Base-by-base conservation (phyloP, 768 basidiomycete genomes). In the Galerina marginata region DNA sequence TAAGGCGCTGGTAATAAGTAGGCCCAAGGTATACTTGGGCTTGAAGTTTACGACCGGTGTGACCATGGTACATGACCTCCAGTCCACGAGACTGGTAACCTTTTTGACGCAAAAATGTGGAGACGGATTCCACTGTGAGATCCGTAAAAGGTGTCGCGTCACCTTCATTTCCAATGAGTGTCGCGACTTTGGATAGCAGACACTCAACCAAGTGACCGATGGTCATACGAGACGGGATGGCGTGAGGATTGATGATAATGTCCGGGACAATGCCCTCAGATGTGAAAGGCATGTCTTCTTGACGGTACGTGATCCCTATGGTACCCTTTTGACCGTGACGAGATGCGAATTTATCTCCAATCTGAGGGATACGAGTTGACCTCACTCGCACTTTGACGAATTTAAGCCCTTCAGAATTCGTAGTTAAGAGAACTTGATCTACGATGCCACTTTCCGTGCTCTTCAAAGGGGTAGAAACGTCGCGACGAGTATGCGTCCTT, bases 321-420 rank as follows among this genome's bases (percentile, higher is more conserved):
- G 97, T 99, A 76, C 97, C 97, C 81, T 99, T 99, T 79, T 99
- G 97, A 69, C 97, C 97, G 71, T 99, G 97, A 71, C 97, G 92
- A 48, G 97, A 99, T 2, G 97, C 97, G 66, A 99, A 99, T 77
- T 99, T 99, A 83, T 99, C 97, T 42, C 97, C 97, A 56, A 91
- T 97, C 74, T 99, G 96, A 33, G 97, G 97, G 56, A 99, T 87
- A 78, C 97, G 93, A 6, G 95, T 96, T 16, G 96, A 93, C 45
- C 97, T 86, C 26, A 98, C 91, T 47, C 97, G 92, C 65, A 99
- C 91, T 81, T 99, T 99, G 75, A 99, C 97, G 69, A 99, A 99
- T 71, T 98, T 98, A 72, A 95, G 89, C 1, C 96, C 96, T 62
- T 98, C 96, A 4, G 88, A 88, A 69, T 97, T 98, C 45, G 96